phyloP scores from a whole-genome alignment of 2,329 filamentous ascomycete genomes.

The Seiridium unicorne region DNA sequence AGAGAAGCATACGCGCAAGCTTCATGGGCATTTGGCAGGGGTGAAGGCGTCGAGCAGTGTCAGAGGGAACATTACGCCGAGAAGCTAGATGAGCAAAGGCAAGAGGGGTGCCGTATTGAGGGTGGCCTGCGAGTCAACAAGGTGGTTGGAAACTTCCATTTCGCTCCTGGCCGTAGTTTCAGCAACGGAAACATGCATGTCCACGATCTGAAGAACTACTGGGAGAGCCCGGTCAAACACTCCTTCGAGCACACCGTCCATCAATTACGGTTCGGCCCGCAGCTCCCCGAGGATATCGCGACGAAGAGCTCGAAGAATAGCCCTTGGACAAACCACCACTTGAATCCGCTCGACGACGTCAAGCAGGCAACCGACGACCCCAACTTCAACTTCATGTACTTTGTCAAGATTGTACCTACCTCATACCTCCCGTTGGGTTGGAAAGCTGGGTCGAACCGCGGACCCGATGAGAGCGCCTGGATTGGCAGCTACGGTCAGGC shows the following conservation, averaged over 20 bases:
- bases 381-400: slow-evolving; percentile 98
- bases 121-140: slow-evolving; percentile 95
- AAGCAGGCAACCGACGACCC: slow-evolving; percentile 76
- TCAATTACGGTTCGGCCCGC: slow-evolving; percentile 86
- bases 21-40: slow-evolving; percentile 91
- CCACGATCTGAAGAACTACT: slow-evolving; percentile 95
- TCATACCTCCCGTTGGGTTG: slow-evolving; percentile 91
- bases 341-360: slow-evolving; percentile 85
- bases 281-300: slow-evolving; percentile 72
- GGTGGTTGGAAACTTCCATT: slow-evolving; percentile 97
- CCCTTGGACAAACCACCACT: slow-evolving; percentile 84
- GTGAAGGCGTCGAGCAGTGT: slow-evolving; percentile 93
- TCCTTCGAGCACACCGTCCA: slow-evolving; percentile 90
- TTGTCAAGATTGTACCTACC: slow-evolving; percentile 96
- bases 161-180: slow-evolving; percentile 94
- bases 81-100: slow-evolving; percentile 80
- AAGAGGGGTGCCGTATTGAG: slow-evolving; percentile 92
- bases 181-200: slow-evolving; percentile 96
- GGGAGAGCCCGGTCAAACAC: slow-evolving; percentile 72
- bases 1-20: slow-evolving; percentile 87
- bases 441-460: slow-evolving; percentile 38
- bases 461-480: slow-evolving; percentile 52
- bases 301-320: slow-evolving; percentile 53
- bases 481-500: slow-evolving; percentile 68
- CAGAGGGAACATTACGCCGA: slow-evolving; percentile 91